Evolutionary conservation across 371 early-diverging fungal genomes (phyloP).

Genomic region (Mortierella sp.): DNA sequence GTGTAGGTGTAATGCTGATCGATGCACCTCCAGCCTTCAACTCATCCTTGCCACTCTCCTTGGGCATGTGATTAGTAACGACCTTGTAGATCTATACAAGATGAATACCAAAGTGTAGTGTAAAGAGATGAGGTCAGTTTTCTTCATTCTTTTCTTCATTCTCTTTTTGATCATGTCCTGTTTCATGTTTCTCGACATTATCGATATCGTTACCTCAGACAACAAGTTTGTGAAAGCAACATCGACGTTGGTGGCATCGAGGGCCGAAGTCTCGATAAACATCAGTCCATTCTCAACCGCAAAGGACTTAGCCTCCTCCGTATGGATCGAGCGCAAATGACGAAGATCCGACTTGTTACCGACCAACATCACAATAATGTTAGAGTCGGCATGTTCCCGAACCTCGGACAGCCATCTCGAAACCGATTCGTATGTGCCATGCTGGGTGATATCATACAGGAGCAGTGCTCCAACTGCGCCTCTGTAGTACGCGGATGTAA

Average conservation of each 20-base stretch:
- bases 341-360: slow-evolving; percentile 55
- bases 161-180: too few relatives aligned
- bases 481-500: slow-evolving; percentile 83
- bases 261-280: slow-evolving; percentile 84
- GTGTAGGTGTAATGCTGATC: slow-evolving; percentile 54
- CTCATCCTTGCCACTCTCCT: slow-evolving; percentile 54
- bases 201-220: slow-evolving; percentile 60
- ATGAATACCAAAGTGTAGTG: neutral
- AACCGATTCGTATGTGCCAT: slow-evolving; percentile 68
- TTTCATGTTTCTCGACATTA: too few relatives aligned
- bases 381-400: slow-evolving; percentile 54
- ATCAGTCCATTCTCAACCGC: slow-evolving; percentile 66
- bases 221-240: slow-evolving; percentile 76
- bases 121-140: neutral
- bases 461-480: slow-evolving; percentile 77
- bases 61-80: slow-evolving; percentile 49
- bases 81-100: slow-evolving; percentile 47
- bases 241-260: slow-evolving; percentile 82
- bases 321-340: slow-evolving; percentile 50
- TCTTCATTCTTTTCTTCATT: neutral
- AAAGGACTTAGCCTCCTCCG: slow-evolving; percentile 51
- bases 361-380: slow-evolving; percentile 52
- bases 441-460: slow-evolving; percentile 55
- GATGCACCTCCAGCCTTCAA: slow-evolving; percentile 52
- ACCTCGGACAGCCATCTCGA: slow-evolving; percentile 67